Percentiles rank a stretch among this genome's conserved stretches.
phyloP scores from a whole-genome alignment of 345 rosid species.

The Psidium friedrichsthalianum region DNA sequence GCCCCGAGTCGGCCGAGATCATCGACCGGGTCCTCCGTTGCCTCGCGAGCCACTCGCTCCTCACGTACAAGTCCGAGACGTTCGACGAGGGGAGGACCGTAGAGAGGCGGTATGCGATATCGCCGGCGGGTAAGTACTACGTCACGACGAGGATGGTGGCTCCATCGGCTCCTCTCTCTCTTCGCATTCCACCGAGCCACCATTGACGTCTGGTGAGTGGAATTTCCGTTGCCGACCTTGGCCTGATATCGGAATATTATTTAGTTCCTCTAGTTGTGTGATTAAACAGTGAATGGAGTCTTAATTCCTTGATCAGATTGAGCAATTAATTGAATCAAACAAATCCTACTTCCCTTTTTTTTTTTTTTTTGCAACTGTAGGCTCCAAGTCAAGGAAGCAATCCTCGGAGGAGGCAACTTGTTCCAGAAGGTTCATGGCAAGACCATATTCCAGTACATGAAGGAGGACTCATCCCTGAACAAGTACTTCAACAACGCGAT shows the following conservation, averaged over 20 bases:
- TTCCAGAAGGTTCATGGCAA: conserved; percentile 57
- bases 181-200: neutral
- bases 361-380: conserved; percentile 12
- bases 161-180: neutral
- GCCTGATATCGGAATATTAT: neutral
- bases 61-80: conserved; percentile 16
- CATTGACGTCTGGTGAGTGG: neutral
- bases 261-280: neutral
- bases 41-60: conserved; percentile 31
- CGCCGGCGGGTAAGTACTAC: conserved; percentile 12
- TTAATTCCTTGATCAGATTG: neutral
- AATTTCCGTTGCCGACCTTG: neutral
- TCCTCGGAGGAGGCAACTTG: conserved; percentile 43
- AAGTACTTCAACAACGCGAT: conserved; percentile 46
- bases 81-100: neutral
- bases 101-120: conserved; percentile 8
- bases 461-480: conserved; percentile 13
- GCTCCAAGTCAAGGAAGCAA: conserved; percentile 15
- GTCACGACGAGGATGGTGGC: conserved; percentile 14
- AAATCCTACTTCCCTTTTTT: conserved; percentile 1
- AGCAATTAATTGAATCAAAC: neutral
- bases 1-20: conserved; percentile 26
- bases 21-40: conserved; percentile 41
- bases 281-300: neutral
- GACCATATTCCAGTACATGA: conserved; percentile 30